These are phyloP conservation scores for Zizania palustris DNA, from an alignment of 202 grass and related monocot genomes.

Conservation along the genomic window DNA sequence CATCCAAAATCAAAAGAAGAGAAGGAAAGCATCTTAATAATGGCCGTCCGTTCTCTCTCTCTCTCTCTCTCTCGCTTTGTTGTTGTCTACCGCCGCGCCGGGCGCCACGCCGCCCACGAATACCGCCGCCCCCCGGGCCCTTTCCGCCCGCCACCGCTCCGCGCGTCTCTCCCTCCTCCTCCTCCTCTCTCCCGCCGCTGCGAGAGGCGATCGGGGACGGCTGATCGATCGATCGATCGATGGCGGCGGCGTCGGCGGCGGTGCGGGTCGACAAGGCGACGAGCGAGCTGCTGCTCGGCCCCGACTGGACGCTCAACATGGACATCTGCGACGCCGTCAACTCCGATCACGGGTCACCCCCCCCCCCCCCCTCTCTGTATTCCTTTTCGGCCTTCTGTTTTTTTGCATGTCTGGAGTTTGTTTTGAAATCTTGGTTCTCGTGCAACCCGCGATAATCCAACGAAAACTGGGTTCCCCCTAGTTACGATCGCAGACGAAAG, in stretches of 20 bases:
- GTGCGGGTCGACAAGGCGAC: slow-evolving; percentile 90
- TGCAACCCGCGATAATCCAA: not conserved
- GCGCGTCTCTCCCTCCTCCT: not conserved
- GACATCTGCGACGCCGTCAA: slow-evolving; percentile 84
- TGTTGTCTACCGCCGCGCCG: no score
- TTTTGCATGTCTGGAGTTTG: not conserved
- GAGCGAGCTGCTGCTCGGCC: slow-evolving; percentile 80
- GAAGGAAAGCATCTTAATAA: not conserved
- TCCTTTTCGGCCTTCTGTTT: not conserved
- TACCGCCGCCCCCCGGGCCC: not conserved
- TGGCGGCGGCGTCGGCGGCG: slow-evolving; percentile 43
- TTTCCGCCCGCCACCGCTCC: not conserved
- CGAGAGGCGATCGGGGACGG: not conserved
- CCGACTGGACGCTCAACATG: slow-evolving; percentile 91
- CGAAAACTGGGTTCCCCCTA: not conserved
- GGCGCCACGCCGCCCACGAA: not conserved
- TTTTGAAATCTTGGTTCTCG: slow-evolving; percentile 31
- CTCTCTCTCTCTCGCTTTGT: no score
- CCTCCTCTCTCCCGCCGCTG: not conserved
- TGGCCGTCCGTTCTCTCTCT: not conserved
- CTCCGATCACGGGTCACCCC: slow-evolving; percentile 62
- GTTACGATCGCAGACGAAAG: not conserved
- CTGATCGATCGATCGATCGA: not conserved
- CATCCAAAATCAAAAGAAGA: not conserved
- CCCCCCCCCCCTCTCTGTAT: not conserved